Conservation (phyloP, 495 filamentous ascomycete species). For the Trichoderma virens region DNA sequence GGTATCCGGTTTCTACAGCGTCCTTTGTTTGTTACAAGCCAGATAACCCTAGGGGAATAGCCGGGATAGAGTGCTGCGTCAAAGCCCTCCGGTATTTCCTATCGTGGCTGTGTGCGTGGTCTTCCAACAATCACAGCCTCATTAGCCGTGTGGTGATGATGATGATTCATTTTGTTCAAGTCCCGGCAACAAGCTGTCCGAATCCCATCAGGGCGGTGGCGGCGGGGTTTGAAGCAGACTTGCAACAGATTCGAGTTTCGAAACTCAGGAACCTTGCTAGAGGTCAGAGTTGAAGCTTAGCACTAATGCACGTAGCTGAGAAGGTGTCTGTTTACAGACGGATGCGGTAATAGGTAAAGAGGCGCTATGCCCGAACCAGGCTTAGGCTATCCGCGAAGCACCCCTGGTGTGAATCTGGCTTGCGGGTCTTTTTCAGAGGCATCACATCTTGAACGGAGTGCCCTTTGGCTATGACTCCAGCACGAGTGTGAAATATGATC, state of each 20-base stretch:
- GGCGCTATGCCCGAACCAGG: background rate
- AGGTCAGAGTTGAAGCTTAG: background rate
- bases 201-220: background rate
- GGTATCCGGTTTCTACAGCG: background rate
- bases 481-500: background rate
- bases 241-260: constrained; percentile 3
- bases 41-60: background rate
- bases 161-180: no score
- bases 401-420: background rate
- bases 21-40: background rate
- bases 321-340: background rate
- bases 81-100: background rate
- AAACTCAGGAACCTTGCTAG: background rate
- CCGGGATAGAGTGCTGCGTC: background rate
- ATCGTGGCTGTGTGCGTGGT: background rate
- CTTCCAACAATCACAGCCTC: background rate
- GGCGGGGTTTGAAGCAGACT: constrained; percentile 1
- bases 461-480: background rate
- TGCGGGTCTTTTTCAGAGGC: background rate
- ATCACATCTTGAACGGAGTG: background rate
- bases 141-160: background rate
- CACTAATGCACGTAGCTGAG: background rate
- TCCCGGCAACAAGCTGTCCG: background rate
- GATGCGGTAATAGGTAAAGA: background rate
- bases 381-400: background rate